These are phyloP conservation scores for Penicillium concentricum DNA, from an alignment of 2,329 filamentous ascomycete species.

Conservation along the genomic window DNA sequence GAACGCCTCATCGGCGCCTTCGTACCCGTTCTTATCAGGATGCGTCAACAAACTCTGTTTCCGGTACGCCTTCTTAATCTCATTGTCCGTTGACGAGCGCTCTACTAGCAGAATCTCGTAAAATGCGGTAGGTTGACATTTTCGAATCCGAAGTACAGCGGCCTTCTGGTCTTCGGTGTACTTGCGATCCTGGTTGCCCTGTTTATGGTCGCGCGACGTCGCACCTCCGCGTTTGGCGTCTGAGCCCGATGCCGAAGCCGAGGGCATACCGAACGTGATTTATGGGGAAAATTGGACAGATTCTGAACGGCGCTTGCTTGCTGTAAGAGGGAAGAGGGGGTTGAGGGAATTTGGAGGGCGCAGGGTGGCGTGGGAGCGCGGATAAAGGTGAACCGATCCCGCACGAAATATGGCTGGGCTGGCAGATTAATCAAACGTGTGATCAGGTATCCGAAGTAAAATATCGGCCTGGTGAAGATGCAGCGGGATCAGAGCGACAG, in stretches of 20 bases:
- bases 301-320: background rate
- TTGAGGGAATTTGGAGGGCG: constrained; percentile 3
- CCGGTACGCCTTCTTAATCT: constrained; percentile 97
- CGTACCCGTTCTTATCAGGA: constrained; percentile 97
- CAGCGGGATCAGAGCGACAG: constrained; percentile 9
- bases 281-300: background rate
- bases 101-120: constrained; percentile 89
- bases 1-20: constrained; percentile 94
- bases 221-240: constrained; percentile 41
- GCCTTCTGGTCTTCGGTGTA: constrained; percentile 89
- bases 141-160: constrained; percentile 83
- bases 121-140: constrained; percentile 81
- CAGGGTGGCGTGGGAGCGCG: constrained; percentile 16
- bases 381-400: constrained; percentile 15
- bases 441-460: background rate
- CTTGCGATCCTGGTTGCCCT: constrained; percentile 54
- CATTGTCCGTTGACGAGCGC: constrained; percentile 67
- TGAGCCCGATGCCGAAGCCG: constrained; percentile 48
- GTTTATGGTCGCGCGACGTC: constrained; percentile 48
- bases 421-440: constrained; percentile 1
- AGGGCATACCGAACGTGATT: constrained; percentile 33
- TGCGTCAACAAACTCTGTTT: constrained; percentile 93
- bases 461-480: constrained; percentile 3
- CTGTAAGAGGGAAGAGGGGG: background rate
- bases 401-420: background rate